A percentile compares a stretch with the other conserved stretches of the same genome.
phyloP scores from a whole-genome alignment of 192 early-diverging fungal species.

The Gamsiella multidivaricata region DNA sequence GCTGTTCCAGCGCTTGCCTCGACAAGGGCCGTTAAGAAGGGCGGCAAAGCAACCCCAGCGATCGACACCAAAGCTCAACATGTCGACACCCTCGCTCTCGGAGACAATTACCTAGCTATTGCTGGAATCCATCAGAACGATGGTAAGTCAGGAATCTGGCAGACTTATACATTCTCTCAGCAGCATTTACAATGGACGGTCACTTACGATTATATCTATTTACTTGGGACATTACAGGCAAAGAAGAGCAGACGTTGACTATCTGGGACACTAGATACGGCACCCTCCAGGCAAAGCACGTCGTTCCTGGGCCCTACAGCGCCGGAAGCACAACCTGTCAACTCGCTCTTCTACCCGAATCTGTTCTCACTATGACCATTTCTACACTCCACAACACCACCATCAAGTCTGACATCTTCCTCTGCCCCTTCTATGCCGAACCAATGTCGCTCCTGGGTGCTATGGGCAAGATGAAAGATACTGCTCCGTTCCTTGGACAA shows the following conservation, averaged over 20 bases:
- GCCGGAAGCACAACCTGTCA: conserved; percentile 32
- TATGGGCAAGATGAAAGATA: conserved; percentile 60
- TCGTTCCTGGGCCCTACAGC: conserved; percentile 22
- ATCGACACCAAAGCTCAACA: conserved; percentile 16
- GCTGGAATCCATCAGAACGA: conserved; percentile 33
- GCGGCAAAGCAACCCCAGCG: conserved; percentile 17
- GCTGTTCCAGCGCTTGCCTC: neutral
- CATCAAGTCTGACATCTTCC: conserved; percentile 53
- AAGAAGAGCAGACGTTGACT: conserved; percentile 55
- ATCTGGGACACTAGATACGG: conserved; percentile 66
- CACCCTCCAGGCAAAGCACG: conserved; percentile 59
- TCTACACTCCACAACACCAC: conserved; percentile 34
- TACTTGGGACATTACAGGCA: neutral
- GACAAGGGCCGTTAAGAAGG: conserved; percentile 23
- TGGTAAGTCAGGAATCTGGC: conserved; percentile 14
- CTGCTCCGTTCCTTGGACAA: conserved; percentile 44
- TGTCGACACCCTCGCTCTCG: conserved; percentile 45
- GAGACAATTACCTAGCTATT: conserved; percentile 62
- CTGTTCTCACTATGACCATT: conserved; percentile 56
- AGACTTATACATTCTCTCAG: neutral
- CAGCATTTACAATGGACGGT: too few species aligned
- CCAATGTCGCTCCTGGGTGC: conserved; percentile 66
- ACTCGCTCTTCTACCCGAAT: conserved; percentile 54
- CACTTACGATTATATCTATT: too few species aligned
- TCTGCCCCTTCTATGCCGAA: conserved; percentile 58